Evolutionary conservation across 2,329 filamentous ascomycete genomes (phyloP).

Genomic region (Fusarium beomiforme): DNA sequence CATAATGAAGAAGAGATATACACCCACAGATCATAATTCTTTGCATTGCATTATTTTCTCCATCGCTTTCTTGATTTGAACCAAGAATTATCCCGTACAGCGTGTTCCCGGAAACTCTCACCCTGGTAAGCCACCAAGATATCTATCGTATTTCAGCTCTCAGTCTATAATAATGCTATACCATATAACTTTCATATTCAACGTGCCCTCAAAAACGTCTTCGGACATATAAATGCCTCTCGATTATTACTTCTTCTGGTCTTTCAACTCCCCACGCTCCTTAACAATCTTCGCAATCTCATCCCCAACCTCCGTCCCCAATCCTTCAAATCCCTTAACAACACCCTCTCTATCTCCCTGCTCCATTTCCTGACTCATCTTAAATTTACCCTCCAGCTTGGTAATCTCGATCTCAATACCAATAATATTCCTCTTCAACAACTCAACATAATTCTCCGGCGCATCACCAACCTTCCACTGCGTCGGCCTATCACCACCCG

Average conservation of each 20-base stretch:
- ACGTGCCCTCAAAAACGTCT: not conserved
- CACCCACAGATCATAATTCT: not conserved
- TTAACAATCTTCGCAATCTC: conserved; percentile 44
- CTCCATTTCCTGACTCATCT: conserved; percentile 71
- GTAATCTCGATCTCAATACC: conserved; percentile 68
- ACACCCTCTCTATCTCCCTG: conserved; percentile 65
- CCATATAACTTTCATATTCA: no score
- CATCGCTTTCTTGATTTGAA: not conserved
- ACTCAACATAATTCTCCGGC: conserved; percentile 62
- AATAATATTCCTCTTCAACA: conserved; percentile 67
- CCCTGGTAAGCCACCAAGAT: not conserved
- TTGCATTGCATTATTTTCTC: not conserved
- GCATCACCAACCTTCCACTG: conserved; percentile 67
- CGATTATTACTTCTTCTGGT: not conserved
- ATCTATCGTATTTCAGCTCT: not conserved
- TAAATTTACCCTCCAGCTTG: conserved; percentile 67
- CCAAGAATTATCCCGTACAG: not conserved
- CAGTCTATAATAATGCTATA: not conserved
- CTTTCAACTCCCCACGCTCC: conserved; percentile 32
- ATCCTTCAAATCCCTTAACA: conserved; percentile 60
- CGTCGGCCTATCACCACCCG: conserved; percentile 44
- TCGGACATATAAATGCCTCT: not conserved
- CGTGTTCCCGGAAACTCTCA: not conserved
- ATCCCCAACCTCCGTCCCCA: conserved; percentile 43
- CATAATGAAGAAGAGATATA: not conserved